phyloP scores from a whole-genome alignment of 2,329 filamentous ascomycete species.

The Coleophoma eucalyptorum region DNA sequence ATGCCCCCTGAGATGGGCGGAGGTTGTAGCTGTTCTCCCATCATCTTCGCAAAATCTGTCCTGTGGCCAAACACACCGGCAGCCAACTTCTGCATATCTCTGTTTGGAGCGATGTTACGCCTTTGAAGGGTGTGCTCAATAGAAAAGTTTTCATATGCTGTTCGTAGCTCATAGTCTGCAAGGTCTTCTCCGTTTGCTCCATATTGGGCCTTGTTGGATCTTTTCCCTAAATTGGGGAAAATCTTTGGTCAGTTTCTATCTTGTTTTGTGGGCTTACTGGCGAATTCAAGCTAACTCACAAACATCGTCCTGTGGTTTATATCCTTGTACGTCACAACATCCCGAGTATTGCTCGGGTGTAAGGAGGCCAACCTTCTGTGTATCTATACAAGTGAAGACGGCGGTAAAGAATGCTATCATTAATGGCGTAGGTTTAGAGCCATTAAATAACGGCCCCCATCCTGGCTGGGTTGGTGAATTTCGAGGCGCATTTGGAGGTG shows the following conservation, averaged over 20 bases:
- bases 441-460: conserved; percentile 4
- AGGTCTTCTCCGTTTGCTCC: no score
- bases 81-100: no score
- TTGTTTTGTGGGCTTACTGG: no score
- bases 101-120: background rate
- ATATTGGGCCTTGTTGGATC: no score
- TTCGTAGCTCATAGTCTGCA: conserved; percentile 8
- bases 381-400: conserved; percentile 7
- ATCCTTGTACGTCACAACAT: conserved; percentile 8
- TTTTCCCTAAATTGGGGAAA: no score
- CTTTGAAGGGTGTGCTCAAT: conserved; percentile 5
- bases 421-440: conserved; percentile 1
- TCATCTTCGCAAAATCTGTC: background rate
- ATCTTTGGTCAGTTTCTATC: no score
- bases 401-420: background rate
- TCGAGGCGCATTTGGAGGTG: no score
- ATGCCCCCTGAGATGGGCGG: conserved; percentile 3
- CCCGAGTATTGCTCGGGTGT: conserved; percentile 10
- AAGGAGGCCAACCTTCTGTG: conserved; percentile 3
- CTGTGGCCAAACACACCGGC: background rate
- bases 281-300: conserved; percentile 6
- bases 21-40: background rate
- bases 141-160: conserved; percentile 7
- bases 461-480: no score
- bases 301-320: conserved; percentile 5